Base-by-base conservation (phyloP, 116 monocot genomes). In the Phalaenopsis hybrid region DNA sequence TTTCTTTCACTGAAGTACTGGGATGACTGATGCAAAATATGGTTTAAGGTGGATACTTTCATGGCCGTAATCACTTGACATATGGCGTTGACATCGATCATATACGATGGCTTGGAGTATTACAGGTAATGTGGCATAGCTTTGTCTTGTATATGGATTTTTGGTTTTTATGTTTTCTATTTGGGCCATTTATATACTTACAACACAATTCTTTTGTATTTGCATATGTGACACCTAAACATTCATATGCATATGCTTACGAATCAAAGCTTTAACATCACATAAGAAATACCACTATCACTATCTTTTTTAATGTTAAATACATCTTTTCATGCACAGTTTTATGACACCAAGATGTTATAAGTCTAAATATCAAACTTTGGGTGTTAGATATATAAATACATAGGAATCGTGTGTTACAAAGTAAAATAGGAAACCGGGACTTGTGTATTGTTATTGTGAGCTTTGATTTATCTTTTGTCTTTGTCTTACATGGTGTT, bases 31-130 rank as follows among this genome's bases (percentile, higher is more conserved):
- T 67, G 18, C 78, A 76, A 18, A 13, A 74, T 0, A 51, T 77
- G 51, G 8, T 77, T 81, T 81, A 43, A 93, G 93, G 93, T 85
- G 93, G 93, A 46, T 93, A 90, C 80, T 89, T 89, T 78, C 93
- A 93, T 90, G 93, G 90, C 20, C 89, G 84, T 37, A 77, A 85
- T 81, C 78, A 85, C 78, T 86, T 85, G 80, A 89, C 89, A 23
- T 93, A 93, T 89, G 93, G 90, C 59, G 89, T 93, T 73, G 93
- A 90, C 82, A 80, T 93, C 58, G 87, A 86, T 52, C 85, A 76
- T 17, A 89, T 90, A 61, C 87, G 93, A 8, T 90, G 85, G 85
- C 81, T 90, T 67, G 93, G 90, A 79, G 86, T 93, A 33, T 81
- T 93, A 23, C 93, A 93, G 88, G 93, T 93, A 86, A 37, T 78